phyloP scores from a whole-genome alignment of 257 asterid genomes.

The Solanum tacnaense region DNA sequence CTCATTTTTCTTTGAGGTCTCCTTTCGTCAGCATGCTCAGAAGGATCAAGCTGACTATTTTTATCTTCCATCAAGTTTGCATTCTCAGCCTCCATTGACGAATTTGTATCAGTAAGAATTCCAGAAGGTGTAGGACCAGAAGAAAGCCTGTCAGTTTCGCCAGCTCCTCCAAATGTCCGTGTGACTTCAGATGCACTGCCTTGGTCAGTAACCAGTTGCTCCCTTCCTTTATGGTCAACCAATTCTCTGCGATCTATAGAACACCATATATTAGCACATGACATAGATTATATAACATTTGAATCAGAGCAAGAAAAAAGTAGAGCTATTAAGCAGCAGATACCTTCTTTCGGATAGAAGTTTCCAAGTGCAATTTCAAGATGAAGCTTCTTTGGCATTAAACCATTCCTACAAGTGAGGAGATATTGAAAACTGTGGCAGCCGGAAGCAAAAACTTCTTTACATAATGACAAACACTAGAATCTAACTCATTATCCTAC shows the following conservation, averaged over 20 bases:
- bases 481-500: neutral
- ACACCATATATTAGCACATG: constrained; percentile 10
- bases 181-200: constrained; percentile 36
- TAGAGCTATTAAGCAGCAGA: constrained; percentile 7
- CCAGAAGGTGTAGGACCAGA: constrained; percentile 15
- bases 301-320: neutral
- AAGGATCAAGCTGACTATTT: constrained; percentile 25
- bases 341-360: constrained; percentile 73
- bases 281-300: neutral
- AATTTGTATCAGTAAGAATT: constrained; percentile 20
- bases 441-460: neutral
- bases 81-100: constrained; percentile 40
- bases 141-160: constrained; percentile 21
- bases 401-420: constrained; percentile 60
- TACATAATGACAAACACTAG: neutral
- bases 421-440: neutral
- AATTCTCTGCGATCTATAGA: constrained; percentile 69
- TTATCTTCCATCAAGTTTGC: constrained; percentile 43
- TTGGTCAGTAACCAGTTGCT: constrained; percentile 47
- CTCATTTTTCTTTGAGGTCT: constrained; percentile 30
- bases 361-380: constrained; percentile 97
- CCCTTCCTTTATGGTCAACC: constrained; percentile 70
- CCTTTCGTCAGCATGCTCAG: constrained; percentile 52
- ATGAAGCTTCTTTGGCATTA: constrained; percentile 90
- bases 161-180: constrained; percentile 42